These are phyloP conservation scores for Colletotrichum tamarilloi DNA, from an alignment of 2,329 filamentous ascomycete species.

Conservation along the genomic window DNA sequence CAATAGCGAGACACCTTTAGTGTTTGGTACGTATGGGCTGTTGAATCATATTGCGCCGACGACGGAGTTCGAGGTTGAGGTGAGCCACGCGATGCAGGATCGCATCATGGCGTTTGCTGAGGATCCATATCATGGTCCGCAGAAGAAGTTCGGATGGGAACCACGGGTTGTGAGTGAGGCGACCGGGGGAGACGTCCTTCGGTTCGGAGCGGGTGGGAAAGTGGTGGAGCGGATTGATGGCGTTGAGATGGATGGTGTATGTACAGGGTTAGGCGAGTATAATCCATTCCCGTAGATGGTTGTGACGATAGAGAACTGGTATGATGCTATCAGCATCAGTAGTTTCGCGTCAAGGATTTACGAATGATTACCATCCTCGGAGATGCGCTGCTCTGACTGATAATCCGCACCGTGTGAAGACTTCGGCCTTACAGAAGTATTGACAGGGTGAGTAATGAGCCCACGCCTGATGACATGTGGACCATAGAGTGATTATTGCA, in stretches of 20 bases:
- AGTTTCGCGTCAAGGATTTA: too few species aligned
- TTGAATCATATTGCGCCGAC: constrained; percentile 39
- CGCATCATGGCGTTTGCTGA: constrained; percentile 41
- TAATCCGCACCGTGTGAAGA: too few species aligned
- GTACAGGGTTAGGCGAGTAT: constrained; percentile 26
- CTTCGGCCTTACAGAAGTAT: too few species aligned
- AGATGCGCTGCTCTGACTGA: too few species aligned
- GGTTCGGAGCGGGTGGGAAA: constrained; percentile 38
- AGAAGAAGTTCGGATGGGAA: constrained; percentile 37
- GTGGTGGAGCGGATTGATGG: constrained; percentile 32
- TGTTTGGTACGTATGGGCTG: constrained; percentile 50
- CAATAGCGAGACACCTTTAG: constrained; percentile 48
- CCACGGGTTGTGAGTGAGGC: constrained; percentile 37
- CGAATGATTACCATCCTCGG: too few species aligned
- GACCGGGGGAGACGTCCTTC: constrained; percentile 29
- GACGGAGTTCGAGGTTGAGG: constrained; percentile 40
- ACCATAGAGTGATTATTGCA: too few species aligned
- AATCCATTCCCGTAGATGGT: constrained; percentile 26
- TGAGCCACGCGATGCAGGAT: constrained; percentile 43
- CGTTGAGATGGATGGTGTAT: constrained; percentile 35
- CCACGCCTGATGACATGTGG: too few species aligned
- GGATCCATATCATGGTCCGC: constrained; percentile 41
- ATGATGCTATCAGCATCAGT: too few species aligned
- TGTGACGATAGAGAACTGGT: too few species aligned
- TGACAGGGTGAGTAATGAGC: too few species aligned